Evolutionary conservation across 192 early-diverging fungal genomes (phyloP).

Genomic region (Glomus cerebriforme): DNA sequence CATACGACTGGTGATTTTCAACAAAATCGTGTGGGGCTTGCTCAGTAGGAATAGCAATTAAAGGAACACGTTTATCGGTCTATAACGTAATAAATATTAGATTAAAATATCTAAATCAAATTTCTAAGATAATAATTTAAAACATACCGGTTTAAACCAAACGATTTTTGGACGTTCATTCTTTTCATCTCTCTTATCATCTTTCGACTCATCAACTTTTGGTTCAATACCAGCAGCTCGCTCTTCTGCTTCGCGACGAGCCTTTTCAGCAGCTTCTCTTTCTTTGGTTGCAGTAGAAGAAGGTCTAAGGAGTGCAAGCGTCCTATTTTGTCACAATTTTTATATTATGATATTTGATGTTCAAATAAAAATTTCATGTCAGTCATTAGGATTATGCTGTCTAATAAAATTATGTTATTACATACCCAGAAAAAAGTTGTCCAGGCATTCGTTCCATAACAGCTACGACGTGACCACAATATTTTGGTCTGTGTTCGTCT

Average conservation of each 20-base stretch:
- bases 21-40: slow-evolving; percentile 72
- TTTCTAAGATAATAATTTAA: background rate
- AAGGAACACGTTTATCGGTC: slow-evolving; percentile 76
- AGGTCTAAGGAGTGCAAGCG: slow-evolving; percentile 44
- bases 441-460: slow-evolving; percentile 57
- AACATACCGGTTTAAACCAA: slow-evolving; percentile 80
- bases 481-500: slow-evolving; percentile 58
- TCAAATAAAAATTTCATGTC: too few relatives aligned
- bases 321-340: background rate
- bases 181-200: slow-evolving; percentile 46
- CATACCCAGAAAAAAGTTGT: slow-evolving; percentile 62
- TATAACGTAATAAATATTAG: slow-evolving; percentile 33
- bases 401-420: background rate
- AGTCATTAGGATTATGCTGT: too few relatives aligned
- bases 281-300: slow-evolving; percentile 28
- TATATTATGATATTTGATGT: too few relatives aligned
- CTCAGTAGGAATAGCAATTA: slow-evolving; percentile 75
- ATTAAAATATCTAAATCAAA: slow-evolving; percentile 14
- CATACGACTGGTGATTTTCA: slow-evolving; percentile 57
- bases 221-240: slow-evolving; percentile 39
- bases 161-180: slow-evolving; percentile 60
- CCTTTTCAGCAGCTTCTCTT: slow-evolving; percentile 32
- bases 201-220: slow-evolving; percentile 37
- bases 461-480: slow-evolving; percentile 58
- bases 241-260: slow-evolving; percentile 40